Evolutionary conservation across 106 monocot genomes (phyloP), one percentile per base, ranked within the genome.

Genomic region (Amphibolis antarctica): DNA sequence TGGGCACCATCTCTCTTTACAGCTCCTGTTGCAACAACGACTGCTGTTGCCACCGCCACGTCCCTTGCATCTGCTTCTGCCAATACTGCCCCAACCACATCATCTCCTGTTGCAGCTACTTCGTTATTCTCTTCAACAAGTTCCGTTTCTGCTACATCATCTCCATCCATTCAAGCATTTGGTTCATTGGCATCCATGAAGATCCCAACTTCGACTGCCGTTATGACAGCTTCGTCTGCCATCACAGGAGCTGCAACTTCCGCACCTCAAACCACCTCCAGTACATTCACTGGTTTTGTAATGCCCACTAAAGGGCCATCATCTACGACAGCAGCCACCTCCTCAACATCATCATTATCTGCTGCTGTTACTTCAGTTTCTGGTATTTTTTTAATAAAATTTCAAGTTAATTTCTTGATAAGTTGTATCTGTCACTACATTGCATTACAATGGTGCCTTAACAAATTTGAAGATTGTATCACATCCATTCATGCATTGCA

Each of bases 1-100:
- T 42, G 42, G 6, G 9, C 51, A 28, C 11, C 62, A 48, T 23
- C 72, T 53, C 42, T 47, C 49, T 71, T 52, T 47, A 14, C 54
- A 19, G 42, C 63, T 14, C 9, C 68, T 7, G 63, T 13, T 17
- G 9, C 28, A 0, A 44, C 63, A 42, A 44, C 42, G 5, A n/a
- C 23, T 27, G 31, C n/a, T 48, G 46, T 25, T 17, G 18, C 28
- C 31, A 66, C 51, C 52, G 9, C 66, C 7, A 45, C 63, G 22
- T 9, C 44, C 31, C 24, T 13, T 64, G 42, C 68, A 44, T 36
- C 47, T 1, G 36, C 57, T 44, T 12, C 55, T 14, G 11, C 52
- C 5, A 25, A 14, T 50, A 7, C 47, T 20, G 48, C 29, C 7
- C 19, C 59, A 29, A n/a, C 51, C 20, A 62, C 42, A 25, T 20